These are phyloP conservation scores for Dactylis glomerata DNA, from an alignment of 176 grass and related monocot species.

Conservation along the genomic window DNA sequence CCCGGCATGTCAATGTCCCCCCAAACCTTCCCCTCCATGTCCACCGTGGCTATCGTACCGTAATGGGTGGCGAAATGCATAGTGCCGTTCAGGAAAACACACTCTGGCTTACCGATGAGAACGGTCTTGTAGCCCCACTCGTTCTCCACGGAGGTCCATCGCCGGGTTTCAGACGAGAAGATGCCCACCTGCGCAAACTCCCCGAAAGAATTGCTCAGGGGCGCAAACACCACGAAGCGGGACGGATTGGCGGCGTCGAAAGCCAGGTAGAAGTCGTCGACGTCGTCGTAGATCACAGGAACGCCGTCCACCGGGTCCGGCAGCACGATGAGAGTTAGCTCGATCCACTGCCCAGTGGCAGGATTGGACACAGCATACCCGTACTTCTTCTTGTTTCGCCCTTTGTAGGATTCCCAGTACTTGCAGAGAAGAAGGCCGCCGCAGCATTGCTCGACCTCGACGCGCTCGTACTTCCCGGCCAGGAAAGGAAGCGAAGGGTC, in stretches of 20 bases:
- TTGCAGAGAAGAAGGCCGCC: not conserved
- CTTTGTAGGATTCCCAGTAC: not conserved
- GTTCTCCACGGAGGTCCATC: not conserved
- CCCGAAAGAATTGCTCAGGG: not conserved
- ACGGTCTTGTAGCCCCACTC: not conserved
- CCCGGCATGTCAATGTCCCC: not conserved
- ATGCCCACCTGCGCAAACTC: not conserved
- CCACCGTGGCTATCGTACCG: not conserved
- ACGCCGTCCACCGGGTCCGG: not conserved
- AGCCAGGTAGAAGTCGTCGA: not conserved
- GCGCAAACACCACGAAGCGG: not conserved
- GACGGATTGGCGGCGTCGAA: not conserved
- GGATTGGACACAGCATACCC: not conserved
- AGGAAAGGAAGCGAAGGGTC: constrained; percentile 9
- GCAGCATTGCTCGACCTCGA: not conserved
- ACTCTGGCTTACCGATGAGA: not conserved
- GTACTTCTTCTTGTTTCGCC: not conserved
- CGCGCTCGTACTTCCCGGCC: not conserved
- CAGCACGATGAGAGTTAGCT: not conserved
- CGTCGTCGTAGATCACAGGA: not conserved
- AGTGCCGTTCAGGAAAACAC: not conserved
- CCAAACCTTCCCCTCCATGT: constrained; percentile 7
- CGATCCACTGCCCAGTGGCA: not conserved
- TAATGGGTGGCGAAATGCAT: not conserved
- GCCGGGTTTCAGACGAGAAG: not conserved